phyloP scores from a whole-genome alignment of 2,329 filamentous ascomycete species.

The Aspergillus sp. region DNA sequence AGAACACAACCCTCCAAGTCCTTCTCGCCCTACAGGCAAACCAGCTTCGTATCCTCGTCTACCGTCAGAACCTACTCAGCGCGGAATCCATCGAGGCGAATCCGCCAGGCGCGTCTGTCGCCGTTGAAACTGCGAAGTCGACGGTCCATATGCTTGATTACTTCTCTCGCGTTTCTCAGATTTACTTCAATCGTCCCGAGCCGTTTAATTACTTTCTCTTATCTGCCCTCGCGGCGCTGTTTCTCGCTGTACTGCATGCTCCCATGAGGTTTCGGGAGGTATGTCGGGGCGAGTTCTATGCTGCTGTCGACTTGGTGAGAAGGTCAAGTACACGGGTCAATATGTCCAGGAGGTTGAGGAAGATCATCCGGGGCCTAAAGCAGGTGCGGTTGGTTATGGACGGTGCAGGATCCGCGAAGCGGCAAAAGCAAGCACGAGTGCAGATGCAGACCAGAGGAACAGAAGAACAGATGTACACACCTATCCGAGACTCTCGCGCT shows the following conservation, averaged over 20 bases:
- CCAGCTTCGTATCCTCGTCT: conserved; percentile 51
- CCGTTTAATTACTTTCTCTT: conserved; percentile 51
- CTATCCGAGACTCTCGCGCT: neutral
- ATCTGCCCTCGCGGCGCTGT: conserved; percentile 45
- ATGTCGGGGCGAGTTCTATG: conserved; percentile 51
- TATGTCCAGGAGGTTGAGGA: conserved; percentile 62
- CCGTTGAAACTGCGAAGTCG: conserved; percentile 47
- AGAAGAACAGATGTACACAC: neutral
- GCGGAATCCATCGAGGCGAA: conserved; percentile 43
- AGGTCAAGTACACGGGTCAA: conserved; percentile 60
- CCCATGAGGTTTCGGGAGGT: conserved; percentile 47
- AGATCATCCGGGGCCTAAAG: conserved; percentile 62
- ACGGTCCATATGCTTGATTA: conserved; percentile 45
- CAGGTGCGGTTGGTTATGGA: conserved; percentile 59
- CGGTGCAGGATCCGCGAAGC: neutral
- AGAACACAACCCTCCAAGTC: conserved; percentile 48
- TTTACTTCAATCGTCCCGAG: conserved; percentile 46
- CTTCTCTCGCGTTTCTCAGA: conserved; percentile 41
- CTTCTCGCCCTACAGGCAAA: conserved; percentile 53
- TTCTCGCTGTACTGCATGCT: conserved; percentile 53
- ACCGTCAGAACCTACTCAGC: conserved; percentile 50
- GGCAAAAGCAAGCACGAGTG: neutral
- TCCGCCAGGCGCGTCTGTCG: conserved; percentile 41
- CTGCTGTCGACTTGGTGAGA: conserved; percentile 64
- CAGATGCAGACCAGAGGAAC: neutral